Evolutionary conservation across 1,284 basidiomycete genomes (phyloP).

Genomic region (Ustilago sp.): DNA sequence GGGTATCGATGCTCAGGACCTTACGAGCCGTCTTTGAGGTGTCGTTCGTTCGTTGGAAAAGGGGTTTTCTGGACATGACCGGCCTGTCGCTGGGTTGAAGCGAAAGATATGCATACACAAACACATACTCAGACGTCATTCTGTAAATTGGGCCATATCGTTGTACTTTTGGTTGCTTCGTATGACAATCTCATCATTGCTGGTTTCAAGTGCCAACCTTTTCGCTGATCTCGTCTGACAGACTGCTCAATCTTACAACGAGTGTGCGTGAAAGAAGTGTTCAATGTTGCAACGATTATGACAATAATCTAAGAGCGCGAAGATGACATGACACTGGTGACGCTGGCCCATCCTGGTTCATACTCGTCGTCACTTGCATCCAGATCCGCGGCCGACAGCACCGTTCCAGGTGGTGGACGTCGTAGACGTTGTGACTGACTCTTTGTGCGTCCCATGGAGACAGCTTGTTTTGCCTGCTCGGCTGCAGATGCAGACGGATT

Average conservation of each 20-base stretch:
- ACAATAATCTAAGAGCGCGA: conserved; percentile 23
- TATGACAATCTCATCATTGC: conserved; percentile 11
- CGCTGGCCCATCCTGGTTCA: conserved; percentile 63
- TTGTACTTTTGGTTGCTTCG: conserved; percentile 11
- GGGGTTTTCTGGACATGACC: background rate
- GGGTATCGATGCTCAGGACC: conserved; percentile 69
- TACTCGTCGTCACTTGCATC: conserved; percentile 67
- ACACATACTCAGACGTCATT: background rate
- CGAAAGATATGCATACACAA: background rate
- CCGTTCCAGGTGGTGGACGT: conserved; percentile 58
- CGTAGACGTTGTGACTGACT: conserved; percentile 52
- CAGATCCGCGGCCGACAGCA: conserved; percentile 59
- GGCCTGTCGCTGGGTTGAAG: background rate
- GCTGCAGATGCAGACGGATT: conserved; percentile 13
- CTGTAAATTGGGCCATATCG: conserved; percentile 6
- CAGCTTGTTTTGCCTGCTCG: conserved; percentile 45
- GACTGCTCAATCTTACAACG: background rate
- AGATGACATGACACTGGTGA: conserved; percentile 57
- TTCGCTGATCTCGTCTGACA: background rate
- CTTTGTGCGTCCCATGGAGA: conserved; percentile 52
- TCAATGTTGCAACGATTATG: background rate
- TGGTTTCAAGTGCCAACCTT: conserved; percentile 1
- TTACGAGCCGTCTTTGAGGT: conserved; percentile 66
- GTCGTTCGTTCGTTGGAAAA: background rate
- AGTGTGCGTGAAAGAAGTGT: conserved; percentile 9